phyloP scores from a whole-genome alignment of 805 yeast species.

The Saccharomycopsis sp. region DNA sequence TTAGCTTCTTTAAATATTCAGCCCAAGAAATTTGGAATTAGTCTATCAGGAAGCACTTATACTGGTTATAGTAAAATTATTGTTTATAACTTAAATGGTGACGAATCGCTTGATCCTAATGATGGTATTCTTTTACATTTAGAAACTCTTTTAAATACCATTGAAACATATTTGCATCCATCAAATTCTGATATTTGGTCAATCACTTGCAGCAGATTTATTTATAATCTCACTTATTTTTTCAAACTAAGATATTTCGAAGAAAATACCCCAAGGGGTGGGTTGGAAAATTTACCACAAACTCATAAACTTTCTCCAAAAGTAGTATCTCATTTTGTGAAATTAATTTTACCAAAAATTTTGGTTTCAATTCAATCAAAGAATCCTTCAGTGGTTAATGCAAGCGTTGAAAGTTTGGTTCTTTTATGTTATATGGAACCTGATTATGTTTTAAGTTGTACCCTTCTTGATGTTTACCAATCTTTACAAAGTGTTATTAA shows the following conservation, averaged over 20 bases:
- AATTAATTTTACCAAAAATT: constrained; percentile 43
- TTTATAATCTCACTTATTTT: constrained; percentile 47
- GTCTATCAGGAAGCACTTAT: constrained; percentile 26
- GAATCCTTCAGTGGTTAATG: constrained; percentile 40
- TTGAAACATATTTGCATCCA: constrained; percentile 82
- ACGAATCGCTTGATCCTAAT: constrained; percentile 25
- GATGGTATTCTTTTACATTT: constrained; percentile 44
- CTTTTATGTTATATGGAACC: constrained; percentile 59
- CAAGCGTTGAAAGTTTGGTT: constrained; percentile 49
- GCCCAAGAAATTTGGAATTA: constrained; percentile 35
- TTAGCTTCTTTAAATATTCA: constrained; percentile 36
- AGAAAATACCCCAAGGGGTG: constrained; percentile 29
- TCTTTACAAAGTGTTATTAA: constrained; percentile 56
- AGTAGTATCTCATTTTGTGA: constrained; percentile 35
- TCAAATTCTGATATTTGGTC: constrained; percentile 93
- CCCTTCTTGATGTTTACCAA: constrained; percentile 66
- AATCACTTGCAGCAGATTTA: constrained; percentile 49
- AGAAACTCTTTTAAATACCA: constrained; percentile 48
- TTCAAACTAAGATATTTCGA: constrained; percentile 47
- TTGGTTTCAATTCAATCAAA: constrained; percentile 75
- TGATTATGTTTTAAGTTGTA: constrained; percentile 36
- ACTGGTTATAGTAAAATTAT: constrained; percentile 40
- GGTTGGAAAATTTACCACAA: constrained; percentile 23
- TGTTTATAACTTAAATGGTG: constrained; percentile 52
- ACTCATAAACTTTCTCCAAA: constrained; percentile 28